Conservation (phyloP, 352 stramenopile species). For the Aphanomyces euteiches region DNA sequence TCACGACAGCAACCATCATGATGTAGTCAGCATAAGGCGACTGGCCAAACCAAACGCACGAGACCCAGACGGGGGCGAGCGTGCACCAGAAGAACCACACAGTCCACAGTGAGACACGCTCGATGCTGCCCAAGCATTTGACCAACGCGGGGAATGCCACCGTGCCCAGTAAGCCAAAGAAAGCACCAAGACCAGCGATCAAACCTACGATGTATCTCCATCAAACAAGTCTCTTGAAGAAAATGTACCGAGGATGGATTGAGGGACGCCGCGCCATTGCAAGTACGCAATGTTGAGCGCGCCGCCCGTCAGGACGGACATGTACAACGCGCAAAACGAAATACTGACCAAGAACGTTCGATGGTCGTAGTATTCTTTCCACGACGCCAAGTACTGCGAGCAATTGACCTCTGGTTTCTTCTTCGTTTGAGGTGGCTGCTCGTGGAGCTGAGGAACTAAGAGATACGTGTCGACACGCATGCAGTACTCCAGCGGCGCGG, state of each 20-base stretch:
- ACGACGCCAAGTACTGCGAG: conserved; percentile 42
- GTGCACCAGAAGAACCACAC: conserved; percentile 65
- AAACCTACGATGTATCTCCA: background rate
- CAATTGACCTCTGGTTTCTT: conserved; percentile 33
- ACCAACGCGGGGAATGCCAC: conserved; percentile 44
- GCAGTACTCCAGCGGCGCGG: conserved; percentile 67
- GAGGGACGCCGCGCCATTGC: conserved; percentile 56
- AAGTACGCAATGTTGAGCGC: conserved; percentile 57
- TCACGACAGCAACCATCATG: conserved; percentile 48
- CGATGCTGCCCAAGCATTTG: conserved; percentile 37
- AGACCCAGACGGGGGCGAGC: conserved; percentile 40
- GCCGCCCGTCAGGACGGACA: conserved; percentile 50
- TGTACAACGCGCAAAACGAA: conserved; percentile 54
- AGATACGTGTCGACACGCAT: conserved; percentile 70
- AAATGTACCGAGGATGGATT: conserved; percentile 43
- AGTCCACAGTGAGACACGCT: conserved; percentile 47
- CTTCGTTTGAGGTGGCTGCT: conserved; percentile 34
- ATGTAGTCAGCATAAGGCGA: conserved; percentile 49
- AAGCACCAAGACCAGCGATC: conserved; percentile 40
- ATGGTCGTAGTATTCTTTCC: conserved; percentile 46
- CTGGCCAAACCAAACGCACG: conserved; percentile 46
- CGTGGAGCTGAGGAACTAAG: conserved; percentile 44
- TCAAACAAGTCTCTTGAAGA: background rate
- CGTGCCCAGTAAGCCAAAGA: conserved; percentile 51
- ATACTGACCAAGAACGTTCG: conserved; percentile 58